Evolutionary conservation across 2,329 filamentous ascomycete genomes (phyloP).

Genomic region (Claviceps quebecensis): DNA sequence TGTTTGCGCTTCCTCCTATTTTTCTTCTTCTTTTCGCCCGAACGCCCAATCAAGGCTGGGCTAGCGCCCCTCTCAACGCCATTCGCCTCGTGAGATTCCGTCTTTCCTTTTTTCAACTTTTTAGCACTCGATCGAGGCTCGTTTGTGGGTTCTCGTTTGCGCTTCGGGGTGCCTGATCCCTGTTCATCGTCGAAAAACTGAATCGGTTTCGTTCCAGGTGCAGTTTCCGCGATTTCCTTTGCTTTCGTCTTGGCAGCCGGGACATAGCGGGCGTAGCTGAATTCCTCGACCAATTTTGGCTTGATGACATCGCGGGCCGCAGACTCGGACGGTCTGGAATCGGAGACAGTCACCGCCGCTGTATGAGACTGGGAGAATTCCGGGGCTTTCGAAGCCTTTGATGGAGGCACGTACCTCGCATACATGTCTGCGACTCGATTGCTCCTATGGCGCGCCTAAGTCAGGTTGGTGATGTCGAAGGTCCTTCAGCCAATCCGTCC

Average conservation of each 20-base stretch:
- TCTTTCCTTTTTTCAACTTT: constrained; percentile 16
- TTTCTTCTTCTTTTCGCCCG: constrained; percentile 12
- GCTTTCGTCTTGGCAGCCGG: constrained; percentile 15
- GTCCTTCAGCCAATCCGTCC: background rate
- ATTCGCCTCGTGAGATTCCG: constrained; percentile 4
- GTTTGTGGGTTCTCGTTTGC: constrained; percentile 22
- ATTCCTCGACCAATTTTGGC: constrained; percentile 10
- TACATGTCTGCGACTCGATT: constrained; percentile 20
- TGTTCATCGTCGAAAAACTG: constrained; percentile 18
- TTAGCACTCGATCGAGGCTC: constrained; percentile 19
- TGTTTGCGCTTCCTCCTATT: constrained; percentile 22
- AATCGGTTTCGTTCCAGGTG: constrained; percentile 5
- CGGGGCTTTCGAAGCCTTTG: constrained; percentile 12
- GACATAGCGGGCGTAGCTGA: constrained; percentile 28
- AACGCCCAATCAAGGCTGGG: background rate
- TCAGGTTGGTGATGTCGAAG: background rate
- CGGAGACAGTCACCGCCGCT: constrained; percentile 1
- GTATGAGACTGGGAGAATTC: constrained; percentile 3
- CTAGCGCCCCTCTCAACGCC: constrained; percentile 8
- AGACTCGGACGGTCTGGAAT: constrained; percentile 1
- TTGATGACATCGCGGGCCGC: background rate
- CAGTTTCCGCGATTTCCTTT: constrained; percentile 3
- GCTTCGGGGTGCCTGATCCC: constrained; percentile 15
- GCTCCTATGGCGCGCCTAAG: background rate
- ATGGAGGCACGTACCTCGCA: constrained; percentile 27